Conservation (phyloP, 441 rosid genomes). For the Adansonia grandidieri region DNA sequence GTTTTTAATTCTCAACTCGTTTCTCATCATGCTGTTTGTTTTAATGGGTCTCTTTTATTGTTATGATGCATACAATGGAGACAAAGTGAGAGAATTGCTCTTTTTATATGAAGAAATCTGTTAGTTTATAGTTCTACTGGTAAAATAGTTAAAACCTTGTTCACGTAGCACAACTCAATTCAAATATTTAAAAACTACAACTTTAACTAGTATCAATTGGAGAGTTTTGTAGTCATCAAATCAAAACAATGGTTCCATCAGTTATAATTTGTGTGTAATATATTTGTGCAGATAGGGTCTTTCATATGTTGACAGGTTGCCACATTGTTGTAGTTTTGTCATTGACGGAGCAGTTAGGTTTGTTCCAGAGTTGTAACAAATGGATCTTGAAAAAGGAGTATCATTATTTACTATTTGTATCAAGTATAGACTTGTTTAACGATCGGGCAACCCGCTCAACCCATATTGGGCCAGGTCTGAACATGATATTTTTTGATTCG, state of each 20-base stretch:
- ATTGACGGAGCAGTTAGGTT: neutral
- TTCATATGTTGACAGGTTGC: constrained; percentile 3
- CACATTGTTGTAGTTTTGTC: neutral
- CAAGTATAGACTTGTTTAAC: neutral
- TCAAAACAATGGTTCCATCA: too few species aligned
- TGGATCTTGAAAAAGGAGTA: neutral
- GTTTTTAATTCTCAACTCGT: constrained; percentile 17
- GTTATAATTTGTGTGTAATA: neutral
- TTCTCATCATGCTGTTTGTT: neutral
- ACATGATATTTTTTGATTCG: too few species aligned
- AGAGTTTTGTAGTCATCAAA: neutral
- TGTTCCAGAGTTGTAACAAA: constrained; percentile 2
- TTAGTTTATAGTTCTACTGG: neutral
- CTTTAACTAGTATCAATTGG: neutral
- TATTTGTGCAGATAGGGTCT: neutral
- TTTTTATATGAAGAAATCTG: neutral
- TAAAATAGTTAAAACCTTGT: constrained; percentile 14
- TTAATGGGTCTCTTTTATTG: neutral
- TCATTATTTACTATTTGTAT: constrained; percentile 3
- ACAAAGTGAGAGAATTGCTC: neutral
- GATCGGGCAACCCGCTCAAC: too few species aligned
- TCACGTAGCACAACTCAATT: neutral
- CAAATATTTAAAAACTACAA: neutral
- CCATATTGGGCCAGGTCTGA: too few species aligned
- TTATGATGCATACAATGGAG: neutral